Base-by-base conservation (phyloP, 2,329 filamentous ascomycete genomes). In the Colletotrichum sp. region DNA sequence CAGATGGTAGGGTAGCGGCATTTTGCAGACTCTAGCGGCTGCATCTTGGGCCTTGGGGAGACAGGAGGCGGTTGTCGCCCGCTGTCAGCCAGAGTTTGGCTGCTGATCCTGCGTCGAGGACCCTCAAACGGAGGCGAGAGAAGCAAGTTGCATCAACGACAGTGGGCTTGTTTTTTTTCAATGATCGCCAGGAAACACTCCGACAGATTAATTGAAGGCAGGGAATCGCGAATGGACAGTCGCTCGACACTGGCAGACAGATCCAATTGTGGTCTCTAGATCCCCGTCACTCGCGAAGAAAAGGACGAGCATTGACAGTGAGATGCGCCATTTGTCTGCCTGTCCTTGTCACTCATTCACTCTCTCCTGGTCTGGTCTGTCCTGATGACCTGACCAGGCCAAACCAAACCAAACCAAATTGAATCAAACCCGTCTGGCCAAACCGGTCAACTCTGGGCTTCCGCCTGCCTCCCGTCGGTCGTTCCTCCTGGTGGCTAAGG, bases 11-110 rank as follows among this genome's bases (percentile, higher is more conserved):
- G 19, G 71, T 64, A 25, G 69, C 59, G 59, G 57, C 66, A 67
- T 52, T 52, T 52, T 52, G 44, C 44, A 52, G 44, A 52, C 44
- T 52, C 44, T 52, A 52, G 44, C 44, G 44, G 57, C 22, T 61
- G 57, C 57, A 27, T 22, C 57, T 32, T 61, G 16, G 57, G 63
- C 63, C 72, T 25, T 34, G 55, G 27, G 69, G 69, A 72, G 27
- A 66, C 73, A 68, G 62, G 69, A 75, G 73, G 69, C 69, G 63
- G 64, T 59, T 69, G 49, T 76, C 70, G 72, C 32, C 69, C 69
- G 63, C 73, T 76, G 70, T 73, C 73, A 69, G 29, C 34, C 39
- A 65, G 62, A 55, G 49, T 34, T 34, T 73, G 30, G 30, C 34
- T 27, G 59, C 65, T 55, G 44, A 67, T 55, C 27, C 39, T 67